Percentiles rank a stretch among this genome's conserved stretches.
Evolutionary conservation across 768 basidiomycete genomes (phyloP).

Genomic region (Clitopilus hobsonii): DNA sequence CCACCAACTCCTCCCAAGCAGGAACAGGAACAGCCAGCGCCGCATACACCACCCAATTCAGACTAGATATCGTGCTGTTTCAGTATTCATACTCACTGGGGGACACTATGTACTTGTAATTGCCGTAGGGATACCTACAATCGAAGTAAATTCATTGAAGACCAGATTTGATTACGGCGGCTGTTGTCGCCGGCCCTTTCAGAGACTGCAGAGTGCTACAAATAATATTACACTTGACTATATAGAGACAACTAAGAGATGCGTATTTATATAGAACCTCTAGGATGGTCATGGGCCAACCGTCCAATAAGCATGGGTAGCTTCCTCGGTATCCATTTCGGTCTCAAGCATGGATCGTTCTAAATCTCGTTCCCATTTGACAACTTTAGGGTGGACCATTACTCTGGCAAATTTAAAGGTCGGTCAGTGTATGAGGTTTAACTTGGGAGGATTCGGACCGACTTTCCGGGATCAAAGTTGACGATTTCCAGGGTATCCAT

Average conservation of each 20-base stretch:
- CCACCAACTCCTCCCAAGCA: background rate
- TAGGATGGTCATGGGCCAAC: background rate
- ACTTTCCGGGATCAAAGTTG: constrained; percentile 59
- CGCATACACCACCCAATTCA: background rate
- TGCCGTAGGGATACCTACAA: too few relatives aligned
- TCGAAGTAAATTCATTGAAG: too few relatives aligned
- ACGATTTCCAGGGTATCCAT: constrained; percentile 58
- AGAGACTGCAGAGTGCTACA: too few relatives aligned
- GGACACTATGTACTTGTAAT: too few relatives aligned
- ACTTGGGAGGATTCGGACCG: constrained; percentile 12
- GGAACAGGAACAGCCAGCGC: background rate
- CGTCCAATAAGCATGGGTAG: constrained; percentile 6
- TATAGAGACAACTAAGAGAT: too few relatives aligned
- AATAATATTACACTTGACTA: too few relatives aligned
- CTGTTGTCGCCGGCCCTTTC: too few relatives aligned
- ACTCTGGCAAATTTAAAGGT: constrained; percentile 33
- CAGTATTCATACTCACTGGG: too few relatives aligned
- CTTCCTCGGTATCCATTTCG: constrained; percentile 20
- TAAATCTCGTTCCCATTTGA: constrained; percentile 40
- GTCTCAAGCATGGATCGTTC: constrained; percentile 7
- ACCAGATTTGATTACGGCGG: too few relatives aligned
- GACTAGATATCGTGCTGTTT: too few relatives aligned
- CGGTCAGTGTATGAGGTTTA: background rate
- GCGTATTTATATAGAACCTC: too few relatives aligned
- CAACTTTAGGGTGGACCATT: constrained; percentile 50